These are phyloP conservation scores for Penicillium riverlandense DNA, from an alignment of 495 filamentous ascomycete genomes.

Conservation along the genomic window DNA sequence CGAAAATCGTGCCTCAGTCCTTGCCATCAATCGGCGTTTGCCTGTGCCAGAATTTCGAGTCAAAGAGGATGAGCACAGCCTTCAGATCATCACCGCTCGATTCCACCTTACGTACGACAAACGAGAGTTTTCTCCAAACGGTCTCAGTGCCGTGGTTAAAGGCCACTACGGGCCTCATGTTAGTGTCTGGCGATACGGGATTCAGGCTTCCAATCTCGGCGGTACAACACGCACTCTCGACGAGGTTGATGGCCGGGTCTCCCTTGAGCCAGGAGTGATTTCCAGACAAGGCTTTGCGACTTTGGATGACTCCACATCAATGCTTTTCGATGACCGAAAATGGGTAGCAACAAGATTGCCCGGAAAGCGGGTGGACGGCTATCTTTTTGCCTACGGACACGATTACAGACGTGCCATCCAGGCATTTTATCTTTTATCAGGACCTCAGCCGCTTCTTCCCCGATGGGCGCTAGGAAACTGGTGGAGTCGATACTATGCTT, in stretches of 20 bases:
- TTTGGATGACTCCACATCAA: slow-evolving; percentile 48
- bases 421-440: slow-evolving; percentile 48
- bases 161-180: slow-evolving; percentile 21
- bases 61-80: slow-evolving; percentile 22
- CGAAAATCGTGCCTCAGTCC: slow-evolving; percentile 50
- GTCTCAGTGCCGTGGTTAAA: slow-evolving; percentile 33
- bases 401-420: slow-evolving; percentile 48
- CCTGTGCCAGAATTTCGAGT: slow-evolving; percentile 40
- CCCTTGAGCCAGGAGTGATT: slow-evolving; percentile 41
- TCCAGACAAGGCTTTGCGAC: slow-evolving; percentile 37
- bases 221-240: slow-evolving; percentile 51
- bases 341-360: slow-evolving; percentile 34
- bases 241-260: slow-evolving; percentile 38
- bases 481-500: slow-evolving; percentile 55
- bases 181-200: slow-evolving; percentile 41
- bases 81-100: slow-evolving; percentile 43
- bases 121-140: slow-evolving; percentile 34
- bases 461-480: slow-evolving; percentile 55
- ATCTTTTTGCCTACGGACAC: slow-evolving; percentile 49
- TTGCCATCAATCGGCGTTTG: slow-evolving; percentile 44
- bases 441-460: slow-evolving; percentile 46
- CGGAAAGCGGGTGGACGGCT: slow-evolving; percentile 44
- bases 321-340: slow-evolving; percentile 47
- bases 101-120: slow-evolving; percentile 49
- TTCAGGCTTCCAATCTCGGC: slow-evolving; percentile 35